phyloP scores from a whole-genome alignment of 2,329 filamentous ascomycete genomes.

The Aspergillus sp. region DNA sequence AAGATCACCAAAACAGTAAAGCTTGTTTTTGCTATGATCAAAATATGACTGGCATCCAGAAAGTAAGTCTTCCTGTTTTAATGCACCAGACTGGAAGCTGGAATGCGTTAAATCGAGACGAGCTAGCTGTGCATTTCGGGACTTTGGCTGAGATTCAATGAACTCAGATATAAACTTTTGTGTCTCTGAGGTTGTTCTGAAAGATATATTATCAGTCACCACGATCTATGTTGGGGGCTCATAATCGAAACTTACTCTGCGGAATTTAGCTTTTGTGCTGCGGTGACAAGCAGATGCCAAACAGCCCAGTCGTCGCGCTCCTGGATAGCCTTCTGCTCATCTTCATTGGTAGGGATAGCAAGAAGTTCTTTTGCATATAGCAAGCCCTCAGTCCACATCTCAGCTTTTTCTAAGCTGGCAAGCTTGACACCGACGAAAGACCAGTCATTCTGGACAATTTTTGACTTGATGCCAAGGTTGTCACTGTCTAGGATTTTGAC shows the following conservation, averaged over 20 bases:
- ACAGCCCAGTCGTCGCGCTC: slow-evolving; percentile 48
- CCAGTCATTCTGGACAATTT: slow-evolving; percentile 46
- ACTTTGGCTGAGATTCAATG: slow-evolving; percentile 35
- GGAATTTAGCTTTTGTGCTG: slow-evolving; percentile 31
- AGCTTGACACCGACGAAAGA: slow-evolving; percentile 42
- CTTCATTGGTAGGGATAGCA: slow-evolving; percentile 32
- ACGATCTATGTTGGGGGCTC: neutral
- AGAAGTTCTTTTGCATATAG: slow-evolving; percentile 39
- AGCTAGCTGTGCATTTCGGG: slow-evolving; percentile 45
- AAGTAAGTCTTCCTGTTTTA: slow-evolving; percentile 34
- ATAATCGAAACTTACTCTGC: slow-evolving; percentile 32
- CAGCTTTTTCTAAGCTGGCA: slow-evolving; percentile 35
- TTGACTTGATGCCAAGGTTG: slow-evolving; percentile 43
- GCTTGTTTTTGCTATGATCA: slow-evolving; percentile 41
- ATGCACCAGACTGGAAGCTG: slow-evolving; percentile 25
- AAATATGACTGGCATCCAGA: slow-evolving; percentile 42
- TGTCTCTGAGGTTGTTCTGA: slow-evolving; percentile 32
- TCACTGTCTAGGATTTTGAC: slow-evolving; percentile 44
- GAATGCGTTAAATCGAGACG: slow-evolving; percentile 31
- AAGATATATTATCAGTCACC: slow-evolving; percentile 9
- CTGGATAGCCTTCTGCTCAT: slow-evolving; percentile 29
- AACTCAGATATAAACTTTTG: slow-evolving; percentile 37
- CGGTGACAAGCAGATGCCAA: slow-evolving; percentile 44
- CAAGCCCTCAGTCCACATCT: slow-evolving; percentile 41
- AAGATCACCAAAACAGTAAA: slow-evolving; percentile 49